A percentile compares a stretch with the other conserved stretches of the same genome.
Evolutionary conservation across 257 asterid genomes (phyloP).

Genomic region (Solanum dulcamara): DNA sequence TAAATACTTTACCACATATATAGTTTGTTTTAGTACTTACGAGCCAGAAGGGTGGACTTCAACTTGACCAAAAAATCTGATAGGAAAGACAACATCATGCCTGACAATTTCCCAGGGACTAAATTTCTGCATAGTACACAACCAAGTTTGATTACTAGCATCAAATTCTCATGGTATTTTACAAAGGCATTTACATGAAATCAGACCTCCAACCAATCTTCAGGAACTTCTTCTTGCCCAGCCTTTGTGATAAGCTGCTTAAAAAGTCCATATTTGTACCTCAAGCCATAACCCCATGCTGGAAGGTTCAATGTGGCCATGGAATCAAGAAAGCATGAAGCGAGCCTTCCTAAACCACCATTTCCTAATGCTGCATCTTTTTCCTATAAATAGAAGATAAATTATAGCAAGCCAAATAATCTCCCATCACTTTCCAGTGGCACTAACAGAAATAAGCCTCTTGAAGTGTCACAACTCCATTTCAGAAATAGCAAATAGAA

Average conservation of each 20-base stretch:
- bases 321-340: constrained; percentile 97
- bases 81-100: constrained; percentile 87
- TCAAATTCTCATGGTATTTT: neutral
- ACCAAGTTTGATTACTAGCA: constrained; percentile 1
- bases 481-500: neutral
- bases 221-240: constrained; percentile 93
- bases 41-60: constrained; percentile 77
- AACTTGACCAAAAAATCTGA: constrained; percentile 87
- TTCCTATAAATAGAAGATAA: constrained; percentile 42
- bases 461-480: neutral
- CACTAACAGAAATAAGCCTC: neutral
- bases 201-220: constrained; percentile 96
- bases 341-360: constrained; percentile 99
- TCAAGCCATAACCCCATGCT: constrained; percentile 99
- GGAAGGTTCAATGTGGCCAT: constrained; percentile 96
- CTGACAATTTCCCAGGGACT: constrained; percentile 98
- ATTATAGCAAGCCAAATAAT: neutral
- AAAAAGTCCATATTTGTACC: constrained; percentile 92
- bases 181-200: neutral
- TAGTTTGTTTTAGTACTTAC: constrained; percentile 46
- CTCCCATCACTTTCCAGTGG: neutral
- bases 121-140: constrained; percentile 57
- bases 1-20: neutral
- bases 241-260: constrained; percentile 75
- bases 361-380: constrained; percentile 99